These are phyloP conservation scores for Hibiscus trionum DNA, from an alignment of 345 rosid genomes.

Conservation along the genomic window DNA sequence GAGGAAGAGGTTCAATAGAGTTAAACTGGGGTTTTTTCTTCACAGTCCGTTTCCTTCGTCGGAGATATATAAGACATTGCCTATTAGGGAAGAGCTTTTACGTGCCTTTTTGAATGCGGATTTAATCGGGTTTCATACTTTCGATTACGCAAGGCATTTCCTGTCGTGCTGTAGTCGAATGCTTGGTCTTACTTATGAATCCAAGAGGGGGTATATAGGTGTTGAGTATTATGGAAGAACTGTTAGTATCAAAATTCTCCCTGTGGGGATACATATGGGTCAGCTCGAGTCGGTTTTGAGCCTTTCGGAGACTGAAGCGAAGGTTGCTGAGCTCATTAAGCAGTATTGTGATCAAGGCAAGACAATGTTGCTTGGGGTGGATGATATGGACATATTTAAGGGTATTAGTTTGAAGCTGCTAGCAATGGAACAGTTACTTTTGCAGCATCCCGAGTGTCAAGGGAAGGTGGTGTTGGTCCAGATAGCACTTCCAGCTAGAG, in stretches of 20 bases:
- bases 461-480: constrained; percentile 79
- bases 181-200: constrained; percentile 90
- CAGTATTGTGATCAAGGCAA: constrained; percentile 40
- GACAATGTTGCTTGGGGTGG: constrained; percentile 77
- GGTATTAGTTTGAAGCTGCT: constrained; percentile 75
- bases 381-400: constrained; percentile 87
- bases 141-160: constrained; percentile 75
- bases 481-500: constrained; percentile 80
- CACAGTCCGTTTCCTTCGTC: constrained; percentile 84
- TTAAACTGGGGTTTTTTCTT: constrained; percentile 79
- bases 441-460: constrained; percentile 65
- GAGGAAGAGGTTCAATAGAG: constrained; percentile 79
- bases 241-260: constrained; percentile 74
- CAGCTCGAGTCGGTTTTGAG: constrained; percentile 72
- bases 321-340: constrained; percentile 52
- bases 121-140: constrained; percentile 86
- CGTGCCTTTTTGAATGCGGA: constrained; percentile 73
- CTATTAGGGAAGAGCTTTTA: constrained; percentile 75
- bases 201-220: constrained; percentile 79
- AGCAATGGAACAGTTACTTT: constrained; percentile 81
- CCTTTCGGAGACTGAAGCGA: constrained; percentile 58
- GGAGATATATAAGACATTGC: constrained; percentile 75
- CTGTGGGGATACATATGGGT: constrained; percentile 84
- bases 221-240: constrained; percentile 80
- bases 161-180: constrained; percentile 85